A percentile compares a stretch with the other conserved stretches of the same genome.
Conservation (phyloP, 108 stramenopile genomes). For the Skeletonema grethae region DNA sequence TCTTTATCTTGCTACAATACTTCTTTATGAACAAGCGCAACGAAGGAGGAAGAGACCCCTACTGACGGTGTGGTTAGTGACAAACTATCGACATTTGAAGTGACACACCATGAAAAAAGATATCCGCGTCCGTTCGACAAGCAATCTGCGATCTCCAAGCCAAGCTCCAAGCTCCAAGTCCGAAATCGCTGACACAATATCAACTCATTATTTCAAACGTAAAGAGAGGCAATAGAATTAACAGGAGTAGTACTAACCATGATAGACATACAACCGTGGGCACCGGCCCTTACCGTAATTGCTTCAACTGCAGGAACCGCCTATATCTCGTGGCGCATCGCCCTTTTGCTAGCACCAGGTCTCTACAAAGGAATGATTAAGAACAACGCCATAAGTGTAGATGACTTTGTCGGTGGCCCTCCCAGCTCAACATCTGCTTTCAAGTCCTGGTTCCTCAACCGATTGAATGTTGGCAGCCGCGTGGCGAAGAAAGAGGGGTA, state of each 20-base stretch:
- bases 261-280: constrained; percentile 30
- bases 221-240: too few relatives aligned
- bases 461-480: constrained; percentile 39
- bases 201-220: too few relatives aligned
- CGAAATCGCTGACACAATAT: too few relatives aligned
- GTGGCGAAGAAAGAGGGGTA: constrained; percentile 48
- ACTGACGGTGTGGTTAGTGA: too few relatives aligned
- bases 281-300: constrained; percentile 32
- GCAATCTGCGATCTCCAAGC: too few relatives aligned
- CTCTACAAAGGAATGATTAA: constrained; percentile 38
- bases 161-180: too few relatives aligned
- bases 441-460: constrained; percentile 41
- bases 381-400: constrained; percentile 48
- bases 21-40: too few relatives aligned
- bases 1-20: too few relatives aligned
- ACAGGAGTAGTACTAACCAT: not conserved
- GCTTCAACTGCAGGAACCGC: constrained; percentile 12
- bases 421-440: constrained; percentile 40
- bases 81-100: too few relatives aligned
- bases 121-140: too few relatives aligned
- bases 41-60: too few relatives aligned
- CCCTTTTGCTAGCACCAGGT: constrained; percentile 37
- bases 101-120: too few relatives aligned
- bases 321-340: constrained; percentile 40
- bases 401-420: constrained; percentile 46